Conservation (phyloP, 495 filamentous ascomycete genomes). For the Amorphotheca resinae region DNA sequence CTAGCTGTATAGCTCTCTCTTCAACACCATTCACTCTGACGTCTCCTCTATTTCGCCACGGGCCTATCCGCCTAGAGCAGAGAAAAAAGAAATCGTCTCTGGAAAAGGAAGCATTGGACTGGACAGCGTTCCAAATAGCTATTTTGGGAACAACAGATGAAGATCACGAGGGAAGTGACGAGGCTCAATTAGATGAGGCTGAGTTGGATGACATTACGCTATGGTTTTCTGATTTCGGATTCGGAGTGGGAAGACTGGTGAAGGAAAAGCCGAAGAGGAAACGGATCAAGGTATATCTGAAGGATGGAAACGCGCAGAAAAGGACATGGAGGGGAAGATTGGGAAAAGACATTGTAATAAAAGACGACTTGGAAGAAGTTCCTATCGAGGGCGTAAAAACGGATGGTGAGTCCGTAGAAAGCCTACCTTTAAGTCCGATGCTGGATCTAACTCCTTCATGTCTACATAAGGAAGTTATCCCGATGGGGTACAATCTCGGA, state of each 20-base stretch:
- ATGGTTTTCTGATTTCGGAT: constrained; percentile 34
- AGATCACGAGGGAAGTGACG: not conserved
- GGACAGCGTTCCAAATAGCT: constrained; percentile 45
- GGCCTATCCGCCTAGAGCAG: constrained; percentile 30
- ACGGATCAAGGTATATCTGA: not conserved
- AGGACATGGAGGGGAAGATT: too few relatives aligned
- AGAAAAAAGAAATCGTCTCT: not conserved
- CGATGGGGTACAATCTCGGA: constrained; percentile 43
- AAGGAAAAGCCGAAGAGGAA: not conserved
- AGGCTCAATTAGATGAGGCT: constrained; percentile 29
- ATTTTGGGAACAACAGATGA: constrained; percentile 32
- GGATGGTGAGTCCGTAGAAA: constrained; percentile 15
- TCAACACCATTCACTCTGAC: constrained; percentile 31
- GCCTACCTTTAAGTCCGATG: constrained; percentile 39
- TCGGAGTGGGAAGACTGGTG: constrained; percentile 6
- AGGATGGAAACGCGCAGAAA: not conserved
- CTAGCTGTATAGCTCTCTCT: constrained; percentile 20
- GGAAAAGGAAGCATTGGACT: constrained; percentile 29
- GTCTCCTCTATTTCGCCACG: constrained; percentile 32
- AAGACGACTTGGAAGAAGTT: not conserved
- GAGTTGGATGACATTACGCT: constrained; percentile 28
- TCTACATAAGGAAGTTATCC: constrained; percentile 23
- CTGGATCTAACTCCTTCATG: constrained; percentile 23
- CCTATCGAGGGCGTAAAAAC: constrained; percentile 6
- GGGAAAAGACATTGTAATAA: not conserved